Percentiles rank a stretch among this genome's conserved stretches.
phyloP scores from a whole-genome alignment of 805 yeast species.

The Ogataea sp. region DNA sequence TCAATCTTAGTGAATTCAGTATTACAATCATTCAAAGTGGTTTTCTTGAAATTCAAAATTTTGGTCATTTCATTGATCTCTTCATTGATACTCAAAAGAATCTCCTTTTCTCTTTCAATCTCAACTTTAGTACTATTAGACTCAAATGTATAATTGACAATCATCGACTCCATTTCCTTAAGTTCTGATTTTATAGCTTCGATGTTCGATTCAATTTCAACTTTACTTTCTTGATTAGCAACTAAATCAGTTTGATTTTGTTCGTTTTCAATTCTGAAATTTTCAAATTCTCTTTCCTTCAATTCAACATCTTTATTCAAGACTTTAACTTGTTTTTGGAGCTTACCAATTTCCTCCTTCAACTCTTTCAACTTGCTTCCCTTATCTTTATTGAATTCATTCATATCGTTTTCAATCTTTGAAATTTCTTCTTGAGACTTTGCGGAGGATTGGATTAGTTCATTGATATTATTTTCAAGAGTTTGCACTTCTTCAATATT shows the following conservation, averaged over 20 bases:
- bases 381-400: slow-evolving; percentile 73
- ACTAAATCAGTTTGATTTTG: slow-evolving; percentile 53
- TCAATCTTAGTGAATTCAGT: slow-evolving; percentile 47
- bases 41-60: slow-evolving; percentile 35
- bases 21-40: slow-evolving; percentile 37
- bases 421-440: slow-evolving; percentile 35
- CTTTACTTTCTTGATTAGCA: slow-evolving; percentile 33
- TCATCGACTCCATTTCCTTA: slow-evolving; percentile 15
- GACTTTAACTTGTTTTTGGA: slow-evolving; percentile 27
- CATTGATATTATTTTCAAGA: slow-evolving; percentile 29
- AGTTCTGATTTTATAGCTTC: slow-evolving; percentile 26
- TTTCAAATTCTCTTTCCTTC: slow-evolving; percentile 49
- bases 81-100: slow-evolving; percentile 61
- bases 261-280: slow-evolving; percentile 61
- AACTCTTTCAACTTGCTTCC: slow-evolving; percentile 69
- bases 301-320: slow-evolving; percentile 34
- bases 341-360: slow-evolving; percentile 38
- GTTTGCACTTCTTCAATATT: slow-evolving; percentile 37
- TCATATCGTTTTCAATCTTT: slow-evolving; percentile 64
- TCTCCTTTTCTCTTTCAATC: slow-evolving; percentile 48
- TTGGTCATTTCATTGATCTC: slow-evolving; percentile 58
- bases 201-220: slow-evolving; percentile 26
- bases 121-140: slow-evolving; percentile 23
- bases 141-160: slow-evolving; percentile 18
- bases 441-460: slow-evolving; percentile 19